These are phyloP conservation scores for Cupressus sempervirens DNA, from an alignment of 75 land plant genomes.

Conservation along the genomic window DNA sequence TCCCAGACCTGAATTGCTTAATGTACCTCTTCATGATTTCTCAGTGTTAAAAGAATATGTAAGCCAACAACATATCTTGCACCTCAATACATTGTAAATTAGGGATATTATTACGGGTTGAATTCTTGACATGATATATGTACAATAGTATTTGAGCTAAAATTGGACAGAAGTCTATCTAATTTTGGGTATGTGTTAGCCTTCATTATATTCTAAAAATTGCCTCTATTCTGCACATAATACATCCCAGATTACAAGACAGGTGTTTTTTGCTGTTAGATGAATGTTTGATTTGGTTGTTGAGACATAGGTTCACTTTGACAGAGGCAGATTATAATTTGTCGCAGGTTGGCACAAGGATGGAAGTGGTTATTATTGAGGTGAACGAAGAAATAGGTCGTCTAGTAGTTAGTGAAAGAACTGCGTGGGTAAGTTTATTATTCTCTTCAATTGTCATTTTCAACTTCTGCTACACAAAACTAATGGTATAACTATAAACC, in stretches of 20 bases:
- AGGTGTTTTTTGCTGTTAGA: not conserved
- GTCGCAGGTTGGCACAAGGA: slow-evolving; percentile 58
- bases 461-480: not conserved
- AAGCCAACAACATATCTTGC: slow-evolving; percentile 14
- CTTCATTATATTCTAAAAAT: not conserved
- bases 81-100: not conserved
- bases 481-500: not conserved
- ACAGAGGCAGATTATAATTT: not conserved
- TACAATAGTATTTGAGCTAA: too few species aligned
- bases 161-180: not conserved
- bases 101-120: not conserved
- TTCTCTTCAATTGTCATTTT: not conserved
- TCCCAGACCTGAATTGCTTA: slow-evolving; percentile 64
- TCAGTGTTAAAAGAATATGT: slow-evolving; percentile 63
- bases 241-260: not conserved
- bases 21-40: slow-evolving; percentile 33
- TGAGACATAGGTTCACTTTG: not conserved
- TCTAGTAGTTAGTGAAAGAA: slow-evolving; percentile 72
- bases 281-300: not conserved
- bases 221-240: not conserved
- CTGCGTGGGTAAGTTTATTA: slow-evolving; percentile 65
- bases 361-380: slow-evolving; percentile 50
- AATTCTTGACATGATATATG: not conserved
- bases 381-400: slow-evolving; percentile 52
- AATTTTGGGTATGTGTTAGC: not conserved